These are phyloP conservation scores for Metarhizium album DNA, from an alignment of 2,329 filamentous ascomycete genomes.

Conservation along the genomic window DNA sequence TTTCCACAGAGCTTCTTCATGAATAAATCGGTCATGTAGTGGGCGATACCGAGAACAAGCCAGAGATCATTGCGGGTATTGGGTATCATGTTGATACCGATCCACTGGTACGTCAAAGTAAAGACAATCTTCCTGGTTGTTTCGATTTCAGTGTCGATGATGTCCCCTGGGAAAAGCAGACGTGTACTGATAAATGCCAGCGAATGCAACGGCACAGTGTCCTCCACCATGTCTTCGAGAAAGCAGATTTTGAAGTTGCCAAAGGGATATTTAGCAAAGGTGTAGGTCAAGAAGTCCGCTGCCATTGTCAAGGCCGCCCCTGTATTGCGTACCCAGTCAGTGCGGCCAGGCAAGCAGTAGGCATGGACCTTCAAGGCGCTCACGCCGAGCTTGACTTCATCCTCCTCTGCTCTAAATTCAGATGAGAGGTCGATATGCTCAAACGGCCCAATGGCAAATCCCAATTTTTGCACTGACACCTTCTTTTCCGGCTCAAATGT, in stretches of 20 bases:
- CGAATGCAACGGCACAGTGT: constrained; percentile 68
- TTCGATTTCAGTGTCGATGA: constrained; percentile 77
- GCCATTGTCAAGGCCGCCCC: constrained; percentile 76
- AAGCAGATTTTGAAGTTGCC: constrained; percentile 89
- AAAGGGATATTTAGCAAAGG: constrained; percentile 85
- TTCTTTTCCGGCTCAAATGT: constrained; percentile 69
- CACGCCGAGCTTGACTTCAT: constrained; percentile 80
- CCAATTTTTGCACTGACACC: constrained; percentile 78
- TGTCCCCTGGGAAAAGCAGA: constrained; percentile 71
- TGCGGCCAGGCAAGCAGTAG: constrained; percentile 78
- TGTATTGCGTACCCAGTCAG: constrained; percentile 75
- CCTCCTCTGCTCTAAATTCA: constrained; percentile 79
- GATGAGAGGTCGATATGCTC: constrained; percentile 80
- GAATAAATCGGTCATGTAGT: constrained; percentile 91
- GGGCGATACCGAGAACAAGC: constrained; percentile 81
- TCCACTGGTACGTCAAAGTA: constrained; percentile 83
- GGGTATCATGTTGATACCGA: constrained; percentile 83
- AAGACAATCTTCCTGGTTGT: constrained; percentile 73
- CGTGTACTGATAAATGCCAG: constrained; percentile 81
- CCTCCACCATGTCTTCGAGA: constrained; percentile 73
- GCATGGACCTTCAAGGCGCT: constrained; percentile 83
- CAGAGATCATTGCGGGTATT: constrained; percentile 73
- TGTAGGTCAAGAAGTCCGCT: constrained; percentile 83
- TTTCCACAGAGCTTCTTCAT: constrained; percentile 86
- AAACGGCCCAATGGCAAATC: constrained; percentile 89